A percentile compares a stretch with the other conserved stretches of the same genome.
Evolutionary conservation across 2,329 filamentous ascomycete species (phyloP).

Genomic region (Aspergillus sp.): DNA sequence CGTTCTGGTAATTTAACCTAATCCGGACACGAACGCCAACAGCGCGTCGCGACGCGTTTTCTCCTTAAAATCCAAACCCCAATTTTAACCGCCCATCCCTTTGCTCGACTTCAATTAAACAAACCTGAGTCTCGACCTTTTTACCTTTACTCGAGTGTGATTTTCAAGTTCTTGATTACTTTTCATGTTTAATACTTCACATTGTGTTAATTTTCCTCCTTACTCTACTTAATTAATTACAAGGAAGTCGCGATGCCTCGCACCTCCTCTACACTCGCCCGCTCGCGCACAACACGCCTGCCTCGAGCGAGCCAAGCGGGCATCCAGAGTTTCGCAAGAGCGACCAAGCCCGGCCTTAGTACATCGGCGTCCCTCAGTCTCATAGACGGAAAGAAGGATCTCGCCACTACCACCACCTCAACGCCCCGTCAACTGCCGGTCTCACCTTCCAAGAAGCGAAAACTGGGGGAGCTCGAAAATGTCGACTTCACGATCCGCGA

Average conservation of each 20-base stretch:
- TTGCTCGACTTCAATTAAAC: background rate
- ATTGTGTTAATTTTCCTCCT: background rate
- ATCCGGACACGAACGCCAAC: slow-evolving; percentile 15
- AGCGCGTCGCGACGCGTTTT: slow-evolving; percentile 20
- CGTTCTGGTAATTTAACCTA: slow-evolving; percentile 15
- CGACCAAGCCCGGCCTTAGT: slow-evolving; percentile 41
- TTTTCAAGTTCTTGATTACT: background rate
- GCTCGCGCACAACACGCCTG: slow-evolving; percentile 26
- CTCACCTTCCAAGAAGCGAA: slow-evolving; percentile 43
- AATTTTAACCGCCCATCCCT: slow-evolving; percentile 9
- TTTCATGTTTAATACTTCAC: slow-evolving; percentile 8
- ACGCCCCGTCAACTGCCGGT: slow-evolving; percentile 23
- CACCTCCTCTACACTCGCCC: slow-evolving; percentile 22
- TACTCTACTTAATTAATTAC: background rate
- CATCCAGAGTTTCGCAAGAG: slow-evolving; percentile 46
- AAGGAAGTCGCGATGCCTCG: slow-evolving; percentile 32
- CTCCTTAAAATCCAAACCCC: slow-evolving; percentile 1
- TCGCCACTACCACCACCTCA: slow-evolving; percentile 1
- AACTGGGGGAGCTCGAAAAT: slow-evolving; percentile 35
- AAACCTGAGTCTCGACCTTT: background rate
- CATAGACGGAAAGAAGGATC: slow-evolving; percentile 31
- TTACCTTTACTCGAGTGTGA: background rate
- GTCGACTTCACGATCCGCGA: slow-evolving; percentile 27
- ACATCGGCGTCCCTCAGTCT: background rate
- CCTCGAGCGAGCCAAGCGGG: slow-evolving; percentile 28